These are phyloP conservation scores for Pestalotiopsis sp. DNA, from an alignment of 2,329 filamentous ascomycete genomes.

Conservation along the genomic window DNA sequence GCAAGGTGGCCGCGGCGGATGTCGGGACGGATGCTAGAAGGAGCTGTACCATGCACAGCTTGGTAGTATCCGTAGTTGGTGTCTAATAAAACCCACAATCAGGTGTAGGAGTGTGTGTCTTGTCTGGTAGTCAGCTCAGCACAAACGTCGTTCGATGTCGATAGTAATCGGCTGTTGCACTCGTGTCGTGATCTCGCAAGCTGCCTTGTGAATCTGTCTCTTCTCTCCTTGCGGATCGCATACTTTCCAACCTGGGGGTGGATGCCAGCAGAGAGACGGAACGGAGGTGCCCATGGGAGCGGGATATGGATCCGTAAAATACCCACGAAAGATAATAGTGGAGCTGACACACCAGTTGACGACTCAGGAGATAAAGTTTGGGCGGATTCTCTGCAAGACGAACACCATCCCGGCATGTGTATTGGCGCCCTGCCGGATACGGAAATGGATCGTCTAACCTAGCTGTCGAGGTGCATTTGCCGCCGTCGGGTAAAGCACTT, in stretches of 20 bases:
- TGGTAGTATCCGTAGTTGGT: not conserved
- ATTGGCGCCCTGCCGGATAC: not conserved
- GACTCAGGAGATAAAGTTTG: constrained; percentile 5
- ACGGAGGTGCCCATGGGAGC: not conserved
- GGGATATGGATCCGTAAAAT: constrained; percentile 10
- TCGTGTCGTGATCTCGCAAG: not conserved
- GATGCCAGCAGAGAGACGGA: not conserved
- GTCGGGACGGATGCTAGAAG: not conserved
- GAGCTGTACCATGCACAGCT: not conserved
- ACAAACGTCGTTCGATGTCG: constrained; percentile 1
- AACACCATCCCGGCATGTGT: not conserved
- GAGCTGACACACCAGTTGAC: not conserved
- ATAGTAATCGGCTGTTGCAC: constrained; percentile 5
- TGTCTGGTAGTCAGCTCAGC: not conserved
- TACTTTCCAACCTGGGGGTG: not conserved
- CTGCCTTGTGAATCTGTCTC: not conserved
- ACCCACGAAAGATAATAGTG: constrained; percentile 4
- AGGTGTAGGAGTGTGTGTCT: not conserved
- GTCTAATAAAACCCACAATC: not conserved
- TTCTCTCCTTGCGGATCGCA: not conserved
- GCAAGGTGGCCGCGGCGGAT: not conserved
- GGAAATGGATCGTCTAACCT: not conserved
- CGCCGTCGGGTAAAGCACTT: constrained; percentile 4
- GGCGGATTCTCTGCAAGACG: not conserved
- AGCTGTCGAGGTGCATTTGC: not conserved